phyloP scores from a whole-genome alignment of 2,329 filamentous ascomycete species.

The Myrmaecium sp. region DNA sequence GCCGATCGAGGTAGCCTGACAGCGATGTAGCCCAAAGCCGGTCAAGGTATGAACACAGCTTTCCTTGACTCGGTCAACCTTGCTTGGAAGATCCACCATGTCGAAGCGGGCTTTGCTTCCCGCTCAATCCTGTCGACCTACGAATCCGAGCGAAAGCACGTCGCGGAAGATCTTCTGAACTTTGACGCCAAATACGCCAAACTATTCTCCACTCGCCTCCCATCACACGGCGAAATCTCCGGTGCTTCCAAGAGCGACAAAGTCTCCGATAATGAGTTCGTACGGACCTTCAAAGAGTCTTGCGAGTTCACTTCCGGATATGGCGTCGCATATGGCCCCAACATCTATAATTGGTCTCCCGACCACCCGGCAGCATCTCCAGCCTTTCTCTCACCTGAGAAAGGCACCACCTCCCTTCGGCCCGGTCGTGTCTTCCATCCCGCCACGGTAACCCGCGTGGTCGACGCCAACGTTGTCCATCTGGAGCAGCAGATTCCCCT shows the following conservation, averaged over 20 bases:
- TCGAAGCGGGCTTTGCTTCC: constrained; percentile 65
- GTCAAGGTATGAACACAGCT: constrained; percentile 47
- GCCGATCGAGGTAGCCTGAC: constrained; percentile 1
- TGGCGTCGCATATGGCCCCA: constrained; percentile 70
- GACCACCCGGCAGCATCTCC: constrained; percentile 54
- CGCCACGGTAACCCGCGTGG: constrained; percentile 68
- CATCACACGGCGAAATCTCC: constrained; percentile 55
- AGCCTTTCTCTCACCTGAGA: constrained; percentile 44
- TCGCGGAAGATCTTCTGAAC: constrained; percentile 67
- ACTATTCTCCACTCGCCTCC: constrained; percentile 66
- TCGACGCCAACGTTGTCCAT: constrained; percentile 78
- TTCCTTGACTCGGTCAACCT: constrained; percentile 60
- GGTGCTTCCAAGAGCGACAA: constrained; percentile 32
- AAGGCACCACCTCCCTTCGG: constrained; percentile 41
- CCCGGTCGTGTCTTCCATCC: constrained; percentile 64
- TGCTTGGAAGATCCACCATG: constrained; percentile 90
- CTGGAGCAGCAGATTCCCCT: constrained; percentile 79
- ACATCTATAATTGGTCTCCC: constrained; percentile 68
- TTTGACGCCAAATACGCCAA: constrained; percentile 86
- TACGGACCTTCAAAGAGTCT: constrained; percentile 76
- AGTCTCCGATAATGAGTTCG: constrained; percentile 56
- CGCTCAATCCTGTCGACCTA: constrained; percentile 68
- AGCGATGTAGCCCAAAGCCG: constrained; percentile 36
- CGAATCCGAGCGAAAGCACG: constrained; percentile 66
- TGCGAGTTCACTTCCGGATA: constrained; percentile 91